Evolutionary conservation across 1,284 basidiomycete species (phyloP).

Genomic region (Rhizoctonia solani): DNA sequence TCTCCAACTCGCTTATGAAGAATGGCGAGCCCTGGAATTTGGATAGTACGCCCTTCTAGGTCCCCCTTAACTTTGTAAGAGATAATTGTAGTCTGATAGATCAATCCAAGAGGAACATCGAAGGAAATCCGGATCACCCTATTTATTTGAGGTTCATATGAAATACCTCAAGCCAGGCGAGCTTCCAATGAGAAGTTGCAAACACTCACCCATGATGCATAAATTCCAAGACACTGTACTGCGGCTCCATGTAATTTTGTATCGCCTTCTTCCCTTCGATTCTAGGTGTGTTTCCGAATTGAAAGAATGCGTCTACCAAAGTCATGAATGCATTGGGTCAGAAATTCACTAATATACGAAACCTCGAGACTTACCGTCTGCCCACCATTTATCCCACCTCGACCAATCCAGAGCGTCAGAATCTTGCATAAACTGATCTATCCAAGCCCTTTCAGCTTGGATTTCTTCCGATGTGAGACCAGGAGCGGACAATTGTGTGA

Average conservation of each 20-base stretch:
- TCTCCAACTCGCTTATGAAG: slow-evolving; percentile 6
- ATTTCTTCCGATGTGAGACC: not conserved
- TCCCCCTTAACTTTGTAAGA: slow-evolving; percentile 21
- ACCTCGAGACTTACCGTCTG: not conserved
- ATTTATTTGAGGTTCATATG: not conserved
- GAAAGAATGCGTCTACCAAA: slow-evolving; percentile 11
- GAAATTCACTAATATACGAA: not conserved
- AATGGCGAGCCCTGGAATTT: slow-evolving; percentile 10
- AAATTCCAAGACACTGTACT: not conserved
- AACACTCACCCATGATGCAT: slow-evolving; percentile 24
- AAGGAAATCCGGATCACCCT: slow-evolving; percentile 7
- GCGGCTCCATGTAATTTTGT: not conserved
- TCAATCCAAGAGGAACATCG: not conserved
- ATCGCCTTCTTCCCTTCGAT: slow-evolving; percentile 8
- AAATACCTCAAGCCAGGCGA: no score
- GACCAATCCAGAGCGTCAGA: slow-evolving; percentile 17
- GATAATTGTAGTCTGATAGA: slow-evolving; percentile 10
- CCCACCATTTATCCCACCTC: slow-evolving; percentile 23
- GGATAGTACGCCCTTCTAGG: not conserved
- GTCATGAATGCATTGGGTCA: not conserved
- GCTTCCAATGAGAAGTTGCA: not conserved
- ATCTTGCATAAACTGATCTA: slow-evolving; percentile 3
- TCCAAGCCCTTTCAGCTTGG: slow-evolving; percentile 1
- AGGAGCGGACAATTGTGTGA: slow-evolving; percentile 14
- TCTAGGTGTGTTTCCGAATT: slow-evolving; percentile 12